Percentiles rank a stretch among this genome's conserved stretches.
phyloP scores from a whole-genome alignment of 1,139 yeast genomes.

The Yamadazyma buinensis region DNA sequence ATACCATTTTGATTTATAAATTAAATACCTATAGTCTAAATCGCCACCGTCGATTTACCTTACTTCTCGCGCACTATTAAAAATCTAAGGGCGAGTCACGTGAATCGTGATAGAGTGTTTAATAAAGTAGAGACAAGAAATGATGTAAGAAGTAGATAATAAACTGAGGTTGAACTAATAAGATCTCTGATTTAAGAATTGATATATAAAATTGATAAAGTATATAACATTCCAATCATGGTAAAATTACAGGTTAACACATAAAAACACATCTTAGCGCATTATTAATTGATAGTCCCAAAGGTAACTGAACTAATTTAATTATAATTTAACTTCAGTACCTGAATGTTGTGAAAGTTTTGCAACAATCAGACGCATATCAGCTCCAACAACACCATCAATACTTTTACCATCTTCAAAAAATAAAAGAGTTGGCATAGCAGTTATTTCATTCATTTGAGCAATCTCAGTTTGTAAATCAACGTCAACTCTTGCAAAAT shows the following conservation, averaged over 20 bases:
- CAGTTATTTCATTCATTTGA: constrained; percentile 64
- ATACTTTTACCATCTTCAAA: constrained; percentile 73
- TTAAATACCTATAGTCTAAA: too few species aligned
- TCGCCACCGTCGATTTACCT: constrained; percentile 7
- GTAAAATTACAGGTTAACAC: not conserved
- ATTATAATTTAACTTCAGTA: constrained; percentile 7
- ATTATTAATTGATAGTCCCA: too few species aligned
- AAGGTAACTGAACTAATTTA: too few species aligned
- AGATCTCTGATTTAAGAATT: too few species aligned
- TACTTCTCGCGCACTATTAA: too few species aligned
- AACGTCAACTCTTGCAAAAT: constrained; percentile 28
- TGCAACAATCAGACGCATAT: constrained; percentile 10
- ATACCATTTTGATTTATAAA: constrained; percentile 2
- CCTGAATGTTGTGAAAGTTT: constrained; percentile 10
- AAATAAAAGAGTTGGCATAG: constrained; percentile 88
- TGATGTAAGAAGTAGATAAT: too few species aligned
- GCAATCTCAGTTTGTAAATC: constrained; percentile 71
- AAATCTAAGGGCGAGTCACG: too few species aligned
- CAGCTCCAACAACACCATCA: constrained; percentile 77
- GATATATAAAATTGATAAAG: too few species aligned
- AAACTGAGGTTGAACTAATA: too few species aligned
- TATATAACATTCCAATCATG: too few species aligned
- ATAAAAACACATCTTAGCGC: too few species aligned
- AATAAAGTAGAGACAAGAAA: too few species aligned
- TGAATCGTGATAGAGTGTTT: not conserved